Percentiles rank a stretch among this genome's conserved stretches.
phyloP scores from a whole-genome alignment of 371 early-diverging fungal species.

The Apophysomyces elegans region DNA sequence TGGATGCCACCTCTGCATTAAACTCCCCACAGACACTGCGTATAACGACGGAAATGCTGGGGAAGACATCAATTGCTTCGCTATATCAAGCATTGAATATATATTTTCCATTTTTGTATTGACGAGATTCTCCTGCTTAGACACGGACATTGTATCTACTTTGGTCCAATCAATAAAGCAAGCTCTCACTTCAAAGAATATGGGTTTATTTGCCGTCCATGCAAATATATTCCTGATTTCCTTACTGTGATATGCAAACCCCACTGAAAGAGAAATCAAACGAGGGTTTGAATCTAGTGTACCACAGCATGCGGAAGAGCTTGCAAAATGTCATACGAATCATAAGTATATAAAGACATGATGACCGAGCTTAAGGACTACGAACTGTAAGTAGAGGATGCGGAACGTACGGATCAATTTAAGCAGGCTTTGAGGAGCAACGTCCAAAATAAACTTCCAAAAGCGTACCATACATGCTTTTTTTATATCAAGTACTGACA shows the following conservation, averaged over 20 bases:
- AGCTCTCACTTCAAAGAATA: constrained; percentile 51
- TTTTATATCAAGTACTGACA: constrained; percentile 59
- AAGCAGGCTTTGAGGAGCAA: constrained; percentile 50
- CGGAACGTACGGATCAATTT: constrained; percentile 49
- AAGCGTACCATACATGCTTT: constrained; percentile 59
- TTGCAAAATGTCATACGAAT: constrained; percentile 47
- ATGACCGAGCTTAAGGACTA: constrained; percentile 38
- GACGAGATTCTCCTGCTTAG: constrained; percentile 61
- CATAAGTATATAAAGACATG: constrained; percentile 32
- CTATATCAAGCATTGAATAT: constrained; percentile 63
- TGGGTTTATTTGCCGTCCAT: constrained; percentile 60
- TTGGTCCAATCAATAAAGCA: constrained; percentile 55
- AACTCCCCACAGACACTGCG: constrained; percentile 60
- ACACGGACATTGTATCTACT: constrained; percentile 63
- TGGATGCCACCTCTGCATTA: constrained; percentile 78
- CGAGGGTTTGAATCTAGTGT: constrained; percentile 49
- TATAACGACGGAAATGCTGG: constrained; percentile 51
- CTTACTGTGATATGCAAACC: constrained; percentile 62
- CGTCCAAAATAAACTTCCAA: constrained; percentile 59
- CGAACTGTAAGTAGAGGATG: constrained; percentile 31
- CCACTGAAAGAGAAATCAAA: constrained; percentile 50
- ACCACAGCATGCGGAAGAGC: constrained; percentile 54
- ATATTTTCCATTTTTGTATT: constrained; percentile 59
- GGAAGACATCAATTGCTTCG: constrained; percentile 56
- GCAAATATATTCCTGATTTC: constrained; percentile 71